Evolutionary conservation across 1,284 basidiomycete genomes (phyloP), one percentile per base, ranked within the genome.

Genomic region (Pascua sp.): DNA sequence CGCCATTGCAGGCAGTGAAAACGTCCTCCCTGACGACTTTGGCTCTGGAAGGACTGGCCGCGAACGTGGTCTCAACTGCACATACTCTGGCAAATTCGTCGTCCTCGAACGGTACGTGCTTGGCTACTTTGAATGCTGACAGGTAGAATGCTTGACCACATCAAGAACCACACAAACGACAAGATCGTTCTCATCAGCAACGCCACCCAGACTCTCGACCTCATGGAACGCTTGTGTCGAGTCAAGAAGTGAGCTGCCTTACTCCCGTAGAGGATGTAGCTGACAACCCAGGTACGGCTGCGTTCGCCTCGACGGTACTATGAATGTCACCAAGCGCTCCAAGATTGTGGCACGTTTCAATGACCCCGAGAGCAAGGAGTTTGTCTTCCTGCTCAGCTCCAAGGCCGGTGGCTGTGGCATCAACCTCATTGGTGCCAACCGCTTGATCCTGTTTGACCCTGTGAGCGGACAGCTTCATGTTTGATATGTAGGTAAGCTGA

Each of bases 141-240:
- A 16, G 13, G 1, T 51, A 93, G 91, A 66, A 95, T 97, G 77
- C 79, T 97, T 47, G 86, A 91, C 67, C 87, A 88, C 52, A 87
- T 95, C 62, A 64, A 67, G 56, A 86, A 85, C 11, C 83, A 89
- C 63, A 93, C 90, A 16, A 88, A 84, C 60, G 95, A 99, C 81
- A 99, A 99, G 82, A 98, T 98, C 61, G 95, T 99, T 8, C 81
- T 99, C 44, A 98, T 99, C 75, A 94, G 90, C 72, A 99, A 99
- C 77, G 98, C 96, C 67, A 99, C 96, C 1, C 91, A 96, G 75
- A 98, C 96, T 0, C 82, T 99, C 10, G 95, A 98, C 74, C 77
- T 98, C 12, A 93, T 97, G 68, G 92, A 94, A 77, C 90, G 88
- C 69, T 76, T 96, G 50, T 89, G 90, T 68, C 82, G 88, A 32